These are phyloP conservation scores for Cercospora berteroae DNA, from an alignment of 2,329 filamentous ascomycete species.

Conservation along the genomic window DNA sequence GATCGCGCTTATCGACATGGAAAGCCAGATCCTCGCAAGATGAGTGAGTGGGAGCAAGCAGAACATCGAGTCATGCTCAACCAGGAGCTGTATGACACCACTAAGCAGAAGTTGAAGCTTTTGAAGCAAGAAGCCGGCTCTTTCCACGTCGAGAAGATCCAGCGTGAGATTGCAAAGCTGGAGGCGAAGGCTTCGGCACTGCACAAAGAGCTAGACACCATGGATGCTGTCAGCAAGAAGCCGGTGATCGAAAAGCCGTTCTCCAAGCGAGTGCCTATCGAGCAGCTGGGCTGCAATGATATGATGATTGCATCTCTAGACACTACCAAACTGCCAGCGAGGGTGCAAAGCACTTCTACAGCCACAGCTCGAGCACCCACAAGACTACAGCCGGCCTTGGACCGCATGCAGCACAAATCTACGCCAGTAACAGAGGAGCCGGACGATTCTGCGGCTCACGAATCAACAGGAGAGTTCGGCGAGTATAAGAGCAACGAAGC, in stretches of 20 bases:
- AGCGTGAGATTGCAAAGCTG: slow-evolving; percentile 31
- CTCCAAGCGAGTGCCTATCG: neutral
- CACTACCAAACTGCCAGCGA: slow-evolving; percentile 1
- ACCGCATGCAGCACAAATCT: slow-evolving; percentile 32
- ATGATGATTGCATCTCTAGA: neutral
- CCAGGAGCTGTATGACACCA: slow-evolving; percentile 19
- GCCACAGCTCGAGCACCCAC: slow-evolving; percentile 1
- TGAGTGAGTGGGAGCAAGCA: slow-evolving; percentile 28
- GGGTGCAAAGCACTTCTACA: slow-evolving; percentile 1
- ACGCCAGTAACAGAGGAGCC: slow-evolving; percentile 20
- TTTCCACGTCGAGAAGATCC: slow-evolving; percentile 30
- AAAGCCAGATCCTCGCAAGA: slow-evolving; percentile 21
- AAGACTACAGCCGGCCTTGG: slow-evolving; percentile 26
- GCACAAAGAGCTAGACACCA: slow-evolving; percentile 10
- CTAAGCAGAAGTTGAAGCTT: slow-evolving; percentile 19
- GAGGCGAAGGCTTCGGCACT: slow-evolving; percentile 14
- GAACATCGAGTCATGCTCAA: slow-evolving; percentile 25
- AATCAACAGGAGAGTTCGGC: slow-evolving; percentile 32
- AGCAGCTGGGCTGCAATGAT: slow-evolving; percentile 8
- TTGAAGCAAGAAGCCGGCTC: slow-evolving; percentile 19
- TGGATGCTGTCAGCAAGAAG: slow-evolving; percentile 9
- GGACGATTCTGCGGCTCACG: slow-evolving; percentile 36
- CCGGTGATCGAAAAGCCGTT: neutral
- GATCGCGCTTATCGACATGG: slow-evolving; percentile 17
- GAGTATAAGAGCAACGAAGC: slow-evolving; percentile 24